phyloP scores from a whole-genome alignment of 805 yeast species.

The Ogataea siamensis region DNA sequence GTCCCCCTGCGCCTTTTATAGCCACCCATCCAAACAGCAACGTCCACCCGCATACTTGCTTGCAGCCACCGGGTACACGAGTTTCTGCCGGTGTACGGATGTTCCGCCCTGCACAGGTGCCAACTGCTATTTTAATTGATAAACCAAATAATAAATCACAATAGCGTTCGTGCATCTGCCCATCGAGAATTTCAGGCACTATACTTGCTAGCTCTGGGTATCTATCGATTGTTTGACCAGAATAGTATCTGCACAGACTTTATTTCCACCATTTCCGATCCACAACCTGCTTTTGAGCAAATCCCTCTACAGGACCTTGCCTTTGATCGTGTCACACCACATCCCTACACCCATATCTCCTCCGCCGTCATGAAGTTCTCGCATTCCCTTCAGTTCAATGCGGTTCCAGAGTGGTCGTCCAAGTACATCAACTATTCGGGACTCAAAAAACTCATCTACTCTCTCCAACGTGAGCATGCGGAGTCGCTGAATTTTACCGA shows the following conservation, averaged over 20 bases:
- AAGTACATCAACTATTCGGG: slow-evolving; percentile 88
- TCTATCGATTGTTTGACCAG: background rate
- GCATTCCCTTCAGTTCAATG: slow-evolving; percentile 91
- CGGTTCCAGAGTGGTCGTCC: slow-evolving; percentile 98
- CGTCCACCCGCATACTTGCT: background rate
- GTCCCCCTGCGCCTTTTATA: too few species aligned
- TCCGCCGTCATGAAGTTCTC: slow-evolving; percentile 75
- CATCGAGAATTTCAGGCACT: background rate
- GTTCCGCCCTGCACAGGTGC: background rate
- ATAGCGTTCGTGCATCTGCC: background rate
- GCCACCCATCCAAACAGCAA: too few species aligned
- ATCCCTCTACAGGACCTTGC: slow-evolving; percentile 24
- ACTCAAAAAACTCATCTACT: slow-evolving; percentile 79
- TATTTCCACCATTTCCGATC: slow-evolving; percentile 2
- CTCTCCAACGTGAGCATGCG: slow-evolving; percentile 65
- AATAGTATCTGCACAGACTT: background rate
- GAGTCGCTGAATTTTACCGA: slow-evolving; percentile 28
- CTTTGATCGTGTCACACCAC: slow-evolving; percentile 1
- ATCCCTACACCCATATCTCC: background rate
- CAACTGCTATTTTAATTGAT: background rate
- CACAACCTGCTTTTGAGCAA: slow-evolving; percentile 6
- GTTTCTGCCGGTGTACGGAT: slow-evolving; percentile 8
- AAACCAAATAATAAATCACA: background rate
- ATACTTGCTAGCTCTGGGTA: slow-evolving; percentile 1
- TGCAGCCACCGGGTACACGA: slow-evolving; percentile 1